phyloP scores from a whole-genome alignment of 2,329 filamentous ascomycete species.

The Neoscytalidium dimidiatum region DNA sequence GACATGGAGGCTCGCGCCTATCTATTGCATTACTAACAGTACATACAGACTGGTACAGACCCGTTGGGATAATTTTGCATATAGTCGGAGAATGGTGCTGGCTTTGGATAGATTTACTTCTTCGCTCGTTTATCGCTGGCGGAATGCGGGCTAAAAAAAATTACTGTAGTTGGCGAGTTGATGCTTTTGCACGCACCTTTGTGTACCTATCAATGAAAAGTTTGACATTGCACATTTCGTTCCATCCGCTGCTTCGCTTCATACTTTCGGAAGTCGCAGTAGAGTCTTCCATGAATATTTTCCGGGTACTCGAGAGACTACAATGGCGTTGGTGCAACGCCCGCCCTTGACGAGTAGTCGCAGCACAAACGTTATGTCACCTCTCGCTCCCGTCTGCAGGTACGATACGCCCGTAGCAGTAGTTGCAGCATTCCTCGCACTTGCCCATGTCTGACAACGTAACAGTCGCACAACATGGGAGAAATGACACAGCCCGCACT shows the following conservation, averaged over 20 bases:
- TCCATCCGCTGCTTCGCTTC: background rate
- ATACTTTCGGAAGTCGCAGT: background rate
- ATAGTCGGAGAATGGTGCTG: background rate
- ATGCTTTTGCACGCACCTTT: background rate
- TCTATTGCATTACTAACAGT: background rate
- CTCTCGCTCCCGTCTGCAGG: background rate
- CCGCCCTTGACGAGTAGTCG: no score
- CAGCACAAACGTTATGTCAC: background rate
- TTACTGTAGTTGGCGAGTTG: background rate
- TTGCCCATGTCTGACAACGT: background rate
- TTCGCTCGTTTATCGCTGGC: background rate
- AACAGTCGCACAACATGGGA: background rate
- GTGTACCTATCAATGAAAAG: background rate
- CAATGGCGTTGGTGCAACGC: no score
- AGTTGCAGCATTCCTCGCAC: background rate
- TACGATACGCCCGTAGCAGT: background rate
- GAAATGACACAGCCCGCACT: background rate
- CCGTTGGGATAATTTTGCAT: background rate
- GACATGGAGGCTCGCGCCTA: background rate
- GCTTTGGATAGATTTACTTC: background rate
- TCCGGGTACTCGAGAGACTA: no score
- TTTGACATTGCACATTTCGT: background rate
- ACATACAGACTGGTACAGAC: background rate
- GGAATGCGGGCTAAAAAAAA: background rate
- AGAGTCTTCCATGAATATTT: no score